These are phyloP conservation scores for Xanthoconium purpureum DNA, from an alignment of 768 basidiomycete species.

Conservation along the genomic window DNA sequence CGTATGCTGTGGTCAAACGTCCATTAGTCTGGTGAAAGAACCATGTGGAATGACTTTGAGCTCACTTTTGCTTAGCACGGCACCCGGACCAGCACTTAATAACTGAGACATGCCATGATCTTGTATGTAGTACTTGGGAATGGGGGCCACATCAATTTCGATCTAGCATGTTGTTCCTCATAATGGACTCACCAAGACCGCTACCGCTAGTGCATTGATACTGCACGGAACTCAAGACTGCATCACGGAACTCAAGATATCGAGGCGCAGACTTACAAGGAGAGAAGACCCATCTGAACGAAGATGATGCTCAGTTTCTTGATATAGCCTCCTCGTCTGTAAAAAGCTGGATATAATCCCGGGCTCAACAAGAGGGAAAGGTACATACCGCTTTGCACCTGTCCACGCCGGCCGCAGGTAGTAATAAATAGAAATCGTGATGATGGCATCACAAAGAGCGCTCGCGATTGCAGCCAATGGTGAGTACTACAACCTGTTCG, in stretches of 20 bases:
- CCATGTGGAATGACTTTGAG: not conserved
- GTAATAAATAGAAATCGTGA: conserved; percentile 7
- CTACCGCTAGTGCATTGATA: conserved; percentile 9
- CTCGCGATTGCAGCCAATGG: conserved; percentile 10
- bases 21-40: not conserved
- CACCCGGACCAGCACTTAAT: conserved; percentile 9
- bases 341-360: not conserved
- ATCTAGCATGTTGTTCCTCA: not conserved
- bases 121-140: conserved; percentile 18
- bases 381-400: too few relatives aligned
- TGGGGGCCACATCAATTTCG: not conserved
- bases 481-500: not conserved
- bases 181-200: conserved; percentile 7
- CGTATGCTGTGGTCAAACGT: conserved; percentile 9
- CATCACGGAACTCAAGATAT: too few relatives aligned
- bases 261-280: too few relatives aligned
- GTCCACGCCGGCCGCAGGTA: too few relatives aligned
- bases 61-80: conserved; percentile 20
- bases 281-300: too few relatives aligned
- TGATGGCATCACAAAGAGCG: conserved; percentile 20
- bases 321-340: conserved; percentile 13
- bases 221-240: not conserved
- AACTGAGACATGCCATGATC: not conserved
- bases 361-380: too few relatives aligned
- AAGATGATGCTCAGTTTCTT: not conserved